Evolutionary conservation across 305 asterid genomes (phyloP).

Genomic region (Caryopteris hybrid): DNA sequence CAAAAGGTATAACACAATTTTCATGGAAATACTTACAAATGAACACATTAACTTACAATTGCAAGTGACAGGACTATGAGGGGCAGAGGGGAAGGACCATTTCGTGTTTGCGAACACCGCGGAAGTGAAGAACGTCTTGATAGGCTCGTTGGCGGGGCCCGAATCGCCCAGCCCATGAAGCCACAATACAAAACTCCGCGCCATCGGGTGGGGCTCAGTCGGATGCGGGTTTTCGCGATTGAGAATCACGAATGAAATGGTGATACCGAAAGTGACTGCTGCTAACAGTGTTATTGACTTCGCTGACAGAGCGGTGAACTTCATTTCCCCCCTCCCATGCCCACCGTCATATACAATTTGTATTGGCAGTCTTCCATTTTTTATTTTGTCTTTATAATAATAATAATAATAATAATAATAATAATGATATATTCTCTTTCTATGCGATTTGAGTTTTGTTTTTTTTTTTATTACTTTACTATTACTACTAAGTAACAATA

Average conservation of each 20-base stretch:
- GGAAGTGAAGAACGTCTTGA: constrained; percentile 70
- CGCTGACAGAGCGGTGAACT: constrained; percentile 3
- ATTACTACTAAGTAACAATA: too few relatives aligned
- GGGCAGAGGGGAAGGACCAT: constrained; percentile 96
- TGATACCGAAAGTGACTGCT: constrained; percentile 42
- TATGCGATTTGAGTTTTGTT: too few relatives aligned
- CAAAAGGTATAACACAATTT: background rate
- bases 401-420: too few relatives aligned
- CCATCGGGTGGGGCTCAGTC: constrained; percentile 41
- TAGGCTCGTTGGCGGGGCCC: constrained; percentile 93
- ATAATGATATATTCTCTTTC: too few relatives aligned
- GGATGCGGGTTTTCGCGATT: constrained; percentile 24
- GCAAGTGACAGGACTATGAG: constrained; percentile 77
- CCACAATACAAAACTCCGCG: constrained; percentile 78
- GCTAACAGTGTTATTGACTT: constrained; percentile 45
- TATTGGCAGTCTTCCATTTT: background rate
- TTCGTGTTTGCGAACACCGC: constrained; percentile 60
- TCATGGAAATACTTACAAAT: background rate
- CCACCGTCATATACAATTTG: constrained; percentile 6
- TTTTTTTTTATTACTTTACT: too few relatives aligned
- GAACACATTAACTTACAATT: constrained; percentile 48
- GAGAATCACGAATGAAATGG: constrained; percentile 41
- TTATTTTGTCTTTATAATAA: too few relatives aligned
- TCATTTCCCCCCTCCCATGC: constrained; percentile 34
- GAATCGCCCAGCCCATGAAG: constrained; percentile 94